Evolutionary conservation across 2,329 filamentous ascomycete species (phyloP).

Genomic region (Exserohilum turcica): DNA sequence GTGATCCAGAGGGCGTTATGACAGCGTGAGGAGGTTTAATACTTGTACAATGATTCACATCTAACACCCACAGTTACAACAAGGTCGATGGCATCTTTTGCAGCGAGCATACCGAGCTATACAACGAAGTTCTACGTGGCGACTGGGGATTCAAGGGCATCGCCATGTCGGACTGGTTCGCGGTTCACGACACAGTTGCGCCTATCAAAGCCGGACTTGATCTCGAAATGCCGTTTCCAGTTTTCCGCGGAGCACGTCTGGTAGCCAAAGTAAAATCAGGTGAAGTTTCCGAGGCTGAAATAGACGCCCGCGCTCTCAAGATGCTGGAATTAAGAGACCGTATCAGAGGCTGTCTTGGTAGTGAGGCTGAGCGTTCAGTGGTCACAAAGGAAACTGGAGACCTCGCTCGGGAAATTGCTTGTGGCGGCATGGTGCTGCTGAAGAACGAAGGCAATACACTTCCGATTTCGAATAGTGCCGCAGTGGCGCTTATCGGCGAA

Average conservation of each 20-base stretch:
- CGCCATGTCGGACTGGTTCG: constrained; percentile 38
- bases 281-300: constrained; percentile 49
- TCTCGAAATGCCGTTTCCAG: constrained; percentile 38
- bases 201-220: constrained; percentile 30
- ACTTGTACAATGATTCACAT: constrained; percentile 39
- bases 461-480: background rate
- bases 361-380: background rate
- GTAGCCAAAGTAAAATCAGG: background rate
- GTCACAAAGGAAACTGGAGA: too few species aligned
- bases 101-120: constrained; percentile 28
- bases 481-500: background rate
- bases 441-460: background rate
- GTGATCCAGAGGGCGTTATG: background rate
- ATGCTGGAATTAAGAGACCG: background rate
- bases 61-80: background rate
- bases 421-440: background rate
- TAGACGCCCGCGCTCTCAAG: background rate
- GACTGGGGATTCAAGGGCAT: constrained; percentile 54
- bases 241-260: constrained; percentile 1
- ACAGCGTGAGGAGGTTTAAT: background rate
- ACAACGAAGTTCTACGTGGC: constrained; percentile 52
- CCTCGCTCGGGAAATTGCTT: background rate
- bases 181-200: background rate
- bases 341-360: background rate
- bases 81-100: background rate